Base-by-base conservation (phyloP, 768 basidiomycete genomes). In the Lactarius trivialis region DNA sequence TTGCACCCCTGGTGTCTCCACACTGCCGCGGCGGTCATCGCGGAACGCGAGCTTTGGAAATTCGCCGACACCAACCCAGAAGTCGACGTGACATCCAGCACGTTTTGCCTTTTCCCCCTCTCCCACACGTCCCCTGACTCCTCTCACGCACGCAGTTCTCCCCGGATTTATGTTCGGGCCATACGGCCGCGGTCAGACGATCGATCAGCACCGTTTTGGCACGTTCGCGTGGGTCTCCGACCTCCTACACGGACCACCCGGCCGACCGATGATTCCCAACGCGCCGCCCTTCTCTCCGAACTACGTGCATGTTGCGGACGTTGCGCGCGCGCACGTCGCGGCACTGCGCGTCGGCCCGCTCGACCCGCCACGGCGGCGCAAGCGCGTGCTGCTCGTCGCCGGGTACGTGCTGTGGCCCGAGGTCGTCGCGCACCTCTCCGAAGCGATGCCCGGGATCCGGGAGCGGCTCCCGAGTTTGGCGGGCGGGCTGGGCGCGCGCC, bases 31-130 rank as follows among this genome's bases (percentile, higher is more conserved):
- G 54, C 28, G 26, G 58, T 64, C 54, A 60, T 60, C 48, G 63
- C 63, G 3, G 63, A 64, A n/a, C 63, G 63, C 39, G 63, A 60
- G 37, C 48, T 64, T 32, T 64, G 63, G 63, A 56, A 21, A n/a
- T 64, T 64, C 26, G 58, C 58, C 19, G 63, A 60, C 7, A 37
- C 37, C 37, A 64, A 60, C 37, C 63, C 54, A 7, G 37, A 51
- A 48, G 59, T 60, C 26, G 63, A 59, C 33, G 54, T 60, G 19
- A 64, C 58, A 24, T 60, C 63, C 21, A 64, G 63, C 32, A 64
- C 26, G 58, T 64, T 50, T 34, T 15, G 9, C 30, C 4, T 3
- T 52, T 3, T 34, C 9, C n/a, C 2, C 51, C 6, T 37, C 12
- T 24, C 24, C 12, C 12, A 11, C 14, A 26, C 19, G 9, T 24